Evolutionary conservation across 495 filamentous ascomycete species (phyloP).

Genomic region (Penicillium atrosanguineum): DNA sequence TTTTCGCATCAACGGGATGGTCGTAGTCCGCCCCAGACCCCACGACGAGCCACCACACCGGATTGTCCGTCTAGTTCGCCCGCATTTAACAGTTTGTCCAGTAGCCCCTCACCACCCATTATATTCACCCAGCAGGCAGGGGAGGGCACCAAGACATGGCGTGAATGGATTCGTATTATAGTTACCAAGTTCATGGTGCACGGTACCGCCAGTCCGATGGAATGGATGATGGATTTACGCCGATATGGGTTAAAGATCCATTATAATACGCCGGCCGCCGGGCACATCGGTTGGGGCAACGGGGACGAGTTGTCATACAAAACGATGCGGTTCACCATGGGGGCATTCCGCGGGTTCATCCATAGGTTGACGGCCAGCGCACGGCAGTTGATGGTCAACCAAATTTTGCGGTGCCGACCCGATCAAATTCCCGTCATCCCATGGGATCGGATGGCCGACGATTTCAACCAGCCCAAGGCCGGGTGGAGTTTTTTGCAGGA

Average conservation of each 20-base stretch:
- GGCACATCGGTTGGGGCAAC: slow-evolving; percentile 7
- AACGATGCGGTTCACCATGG: slow-evolving; percentile 9
- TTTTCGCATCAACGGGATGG: background rate
- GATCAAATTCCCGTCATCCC: background rate
- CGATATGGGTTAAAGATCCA: slow-evolving; percentile 32
- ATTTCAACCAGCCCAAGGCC: slow-evolving; percentile 1
- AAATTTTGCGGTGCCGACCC: background rate
- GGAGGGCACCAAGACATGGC: background rate
- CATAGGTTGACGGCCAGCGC: background rate
- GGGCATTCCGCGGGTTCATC: slow-evolving; percentile 7
- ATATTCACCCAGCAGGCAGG: background rate
- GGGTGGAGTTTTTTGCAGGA: slow-evolving; percentile 18
- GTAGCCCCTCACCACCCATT: too few species aligned
- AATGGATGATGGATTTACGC: slow-evolving; percentile 21
- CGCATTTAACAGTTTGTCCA: too few species aligned
- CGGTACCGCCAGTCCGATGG: slow-evolving; percentile 6
- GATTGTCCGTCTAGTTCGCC: too few species aligned
- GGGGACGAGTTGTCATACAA: slow-evolving; percentile 9
- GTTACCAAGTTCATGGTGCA: slow-evolving; percentile 9
- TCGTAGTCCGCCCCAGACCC: background rate
- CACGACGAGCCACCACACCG: too few species aligned
- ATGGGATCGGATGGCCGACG: slow-evolving; percentile 2
- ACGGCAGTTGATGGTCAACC: background rate
- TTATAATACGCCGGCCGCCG: slow-evolving; percentile 20
- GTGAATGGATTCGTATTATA: slow-evolving; percentile 2